Base-by-base conservation (phyloP, 192 early-diverging fungal genomes). In the Linnemannia schmuckeri region DNA sequence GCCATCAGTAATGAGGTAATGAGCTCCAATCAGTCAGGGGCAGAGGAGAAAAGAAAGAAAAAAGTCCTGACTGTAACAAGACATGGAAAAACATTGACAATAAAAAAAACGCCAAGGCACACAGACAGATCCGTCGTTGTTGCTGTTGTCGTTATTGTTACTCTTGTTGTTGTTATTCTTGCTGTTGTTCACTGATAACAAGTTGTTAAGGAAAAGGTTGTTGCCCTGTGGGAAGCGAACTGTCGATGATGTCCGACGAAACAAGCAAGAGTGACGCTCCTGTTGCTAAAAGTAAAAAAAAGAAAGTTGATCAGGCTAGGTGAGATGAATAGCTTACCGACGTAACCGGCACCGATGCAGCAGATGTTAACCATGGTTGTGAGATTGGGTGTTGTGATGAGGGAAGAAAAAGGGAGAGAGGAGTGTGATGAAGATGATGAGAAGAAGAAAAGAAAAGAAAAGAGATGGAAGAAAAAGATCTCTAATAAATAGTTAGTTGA, bases 331-430 rank as follows among this genome's bases (percentile, higher is more conserved):
- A 55, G 89, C 93, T 80, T 90, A 96, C 97, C 97, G 61, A 98
- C 97, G 90, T 98, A 98, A 72, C 97, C 97, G 75, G 97, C 97
- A 77, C 97, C 97, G 85, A 98, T 95, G 87, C 96, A 98, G 91
- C 97, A 97, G 72, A 98, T 97, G 87, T 95, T 95, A 61, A 79
- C 81, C 86, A 82, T 83, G 9, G 57, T 80, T n/a, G 70, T 44
- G 55, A 83, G 70, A 33, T 69, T 69, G 38, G 30, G 41, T 15
- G 6, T 35, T 61, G 37, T 35, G 77, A 66, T 49, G 72, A 66
- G 75, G 54, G 72, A 75, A 52, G 55, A 49, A 63, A 70, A 22
- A 37, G 72, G 71, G 10, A 68, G 71, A n/a, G 38, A 20, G 46
- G 70, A 24, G 35, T 52, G 73, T 69, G 75, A 78, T 75, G 78